Conservation (phyloP, 2,329 filamentous ascomycete genomes). For the Fusarium sterilihyphosum region DNA sequence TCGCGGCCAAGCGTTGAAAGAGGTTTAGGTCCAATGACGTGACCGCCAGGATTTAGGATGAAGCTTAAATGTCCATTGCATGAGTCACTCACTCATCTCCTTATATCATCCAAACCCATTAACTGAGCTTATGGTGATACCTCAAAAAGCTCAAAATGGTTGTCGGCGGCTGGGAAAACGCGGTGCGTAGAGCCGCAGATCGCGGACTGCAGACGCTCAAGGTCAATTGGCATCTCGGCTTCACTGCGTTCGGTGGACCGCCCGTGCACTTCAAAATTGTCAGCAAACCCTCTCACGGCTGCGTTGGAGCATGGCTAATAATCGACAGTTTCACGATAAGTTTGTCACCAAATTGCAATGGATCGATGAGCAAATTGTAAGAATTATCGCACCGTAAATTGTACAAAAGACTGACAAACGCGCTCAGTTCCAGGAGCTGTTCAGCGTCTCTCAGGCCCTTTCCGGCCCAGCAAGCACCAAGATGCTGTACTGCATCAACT, state of each 20-base stretch:
- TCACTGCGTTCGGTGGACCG: constrained; percentile 20
- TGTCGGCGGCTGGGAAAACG: background rate
- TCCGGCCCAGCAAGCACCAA: constrained; percentile 76
- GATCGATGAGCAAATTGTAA: constrained; percentile 75
- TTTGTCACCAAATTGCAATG: constrained; percentile 70
- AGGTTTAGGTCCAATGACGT: constrained; percentile 10
- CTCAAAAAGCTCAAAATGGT: background rate
- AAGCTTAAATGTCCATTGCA: background rate
- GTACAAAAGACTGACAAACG: too few relatives aligned
- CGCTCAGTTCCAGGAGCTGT: constrained; percentile 66
- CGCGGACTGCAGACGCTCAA: constrained; percentile 4
- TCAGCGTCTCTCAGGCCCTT: constrained; percentile 74
- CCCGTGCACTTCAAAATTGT: constrained; percentile 30
- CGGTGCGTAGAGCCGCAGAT: background rate
- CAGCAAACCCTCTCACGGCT: too few relatives aligned
- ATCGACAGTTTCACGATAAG: constrained; percentile 47
- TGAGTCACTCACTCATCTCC: background rate
- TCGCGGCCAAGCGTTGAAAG: background rate
- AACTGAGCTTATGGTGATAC: accelerated
- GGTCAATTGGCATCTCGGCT: constrained; percentile 27
- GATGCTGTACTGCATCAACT: constrained; percentile 74
- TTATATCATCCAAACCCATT: accelerated
- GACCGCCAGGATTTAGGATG: background rate
- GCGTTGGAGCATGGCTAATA: too few relatives aligned
- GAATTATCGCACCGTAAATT: background rate